Base-by-base conservation (phyloP, 306 rosid species). In the Casuarina equisetifolia region DNA sequence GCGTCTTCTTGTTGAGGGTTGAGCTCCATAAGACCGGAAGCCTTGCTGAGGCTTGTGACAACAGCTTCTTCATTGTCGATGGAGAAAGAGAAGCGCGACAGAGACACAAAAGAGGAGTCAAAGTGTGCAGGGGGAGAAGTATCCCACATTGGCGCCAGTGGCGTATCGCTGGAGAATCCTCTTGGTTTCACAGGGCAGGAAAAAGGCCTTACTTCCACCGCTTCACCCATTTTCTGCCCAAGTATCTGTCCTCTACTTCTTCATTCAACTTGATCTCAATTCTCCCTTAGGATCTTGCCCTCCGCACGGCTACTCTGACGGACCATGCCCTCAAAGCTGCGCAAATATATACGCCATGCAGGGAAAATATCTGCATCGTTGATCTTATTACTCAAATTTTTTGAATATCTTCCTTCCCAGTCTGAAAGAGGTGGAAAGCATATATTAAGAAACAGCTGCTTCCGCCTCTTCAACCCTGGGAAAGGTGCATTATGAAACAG, bases 1-100 rank as follows among this genome's bases (percentile, higher is more conserved):
- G 88, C 84, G 15, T 87, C 91, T 38, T 25, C 32, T 25, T 25
- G 32, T 25, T 64, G 59, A 36, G 59, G 49, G 82, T 80, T 79
- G 20, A 74, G 80, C 53, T 46, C 55, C 0, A 79, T 80, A 2
- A 80, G 70, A 12, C 68, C 43, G 20, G 68, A 62, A 49, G 75
- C 75, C 58, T 62, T 57, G 61, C 70, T 54, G 19, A 80, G 32
- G 32, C 32, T 25, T 25, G 0, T 25, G 32, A 25, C 32, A 25
- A 25, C 32, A 25, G 32, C 32, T 25, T 25, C 32, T 25, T 25
- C 32, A 25, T 25, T 25, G 32, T 73, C 17, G 32, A 4, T 38
- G 25, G 63, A 6, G 53, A 67, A 2, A 12, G 63, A 54, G 38
- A 73, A 52, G 8, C 78, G 66, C 48, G 67, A 79, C 6, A 72